phyloP scores from a whole-genome alignment of 495 filamentous ascomycete genomes.

The Lasiosphaeria miniovina region DNA sequence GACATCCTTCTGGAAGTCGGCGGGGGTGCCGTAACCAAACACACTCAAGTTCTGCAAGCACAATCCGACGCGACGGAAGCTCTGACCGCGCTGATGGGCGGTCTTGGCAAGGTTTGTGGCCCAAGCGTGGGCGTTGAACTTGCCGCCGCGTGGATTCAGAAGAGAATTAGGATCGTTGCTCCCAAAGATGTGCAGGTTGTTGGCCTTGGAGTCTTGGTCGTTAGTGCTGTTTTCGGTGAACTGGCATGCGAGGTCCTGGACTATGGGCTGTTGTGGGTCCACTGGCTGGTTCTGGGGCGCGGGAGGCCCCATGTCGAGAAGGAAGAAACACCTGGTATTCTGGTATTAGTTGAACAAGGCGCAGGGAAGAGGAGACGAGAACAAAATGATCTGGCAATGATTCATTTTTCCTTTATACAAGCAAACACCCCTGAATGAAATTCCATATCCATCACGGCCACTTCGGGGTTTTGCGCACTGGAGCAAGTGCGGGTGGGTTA shows the following conservation, averaged over 20 bases:
- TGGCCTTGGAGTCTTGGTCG: background rate
- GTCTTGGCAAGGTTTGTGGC: constrained; percentile 50
- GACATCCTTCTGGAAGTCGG: constrained; percentile 78
- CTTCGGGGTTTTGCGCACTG: no score
- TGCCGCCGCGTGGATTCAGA: constrained; percentile 49
- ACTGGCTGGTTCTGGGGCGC: background rate
- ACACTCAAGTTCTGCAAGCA: constrained; percentile 64
- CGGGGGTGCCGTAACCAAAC: constrained; percentile 71
- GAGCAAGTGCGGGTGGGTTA: no score
- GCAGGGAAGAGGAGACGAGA: no score
- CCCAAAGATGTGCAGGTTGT: background rate
- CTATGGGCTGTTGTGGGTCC: background rate
- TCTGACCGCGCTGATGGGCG: constrained; percentile 36
- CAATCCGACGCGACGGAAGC: constrained; percentile 50
- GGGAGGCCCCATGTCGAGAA: background rate
- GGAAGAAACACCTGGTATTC: background rate
- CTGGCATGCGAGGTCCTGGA: background rate
- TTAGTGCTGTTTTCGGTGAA: background rate
- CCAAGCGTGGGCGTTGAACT: constrained; percentile 55
- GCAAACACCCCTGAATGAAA: no score
- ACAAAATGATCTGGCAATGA: no score
- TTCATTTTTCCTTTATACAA: no score
- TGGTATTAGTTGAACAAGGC: no score
- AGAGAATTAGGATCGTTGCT: constrained; percentile 27
- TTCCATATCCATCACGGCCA: no score